Evolutionary conservation across 23 red algal species (phyloP).

Genomic region (Gracilaria gracilis): DNA sequence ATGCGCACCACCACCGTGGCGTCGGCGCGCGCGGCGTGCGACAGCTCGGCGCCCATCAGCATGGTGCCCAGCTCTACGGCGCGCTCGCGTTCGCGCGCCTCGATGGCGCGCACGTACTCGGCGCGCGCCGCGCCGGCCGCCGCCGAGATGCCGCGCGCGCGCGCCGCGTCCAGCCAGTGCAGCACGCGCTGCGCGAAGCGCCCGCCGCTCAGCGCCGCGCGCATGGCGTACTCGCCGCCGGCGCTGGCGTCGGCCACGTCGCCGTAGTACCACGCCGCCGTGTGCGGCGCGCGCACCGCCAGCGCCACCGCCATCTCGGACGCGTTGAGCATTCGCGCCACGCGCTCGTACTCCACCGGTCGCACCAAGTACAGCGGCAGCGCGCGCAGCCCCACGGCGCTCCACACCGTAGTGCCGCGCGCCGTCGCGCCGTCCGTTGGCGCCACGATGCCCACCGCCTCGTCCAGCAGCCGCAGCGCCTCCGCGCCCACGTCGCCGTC

Average conservation of each 20-base stretch:
- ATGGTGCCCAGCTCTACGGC: conserved; percentile 52
- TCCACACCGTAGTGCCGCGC: conserved; percentile 17
- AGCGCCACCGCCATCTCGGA: conserved; percentile 60
- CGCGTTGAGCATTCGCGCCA: conserved; percentile 32
- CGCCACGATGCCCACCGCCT: conserved; percentile 27
- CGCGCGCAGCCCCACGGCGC: background rate
- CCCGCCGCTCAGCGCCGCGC: conserved; percentile 40
- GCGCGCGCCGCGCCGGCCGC: conserved; percentile 13
- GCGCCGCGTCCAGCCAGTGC: conserved; percentile 39
- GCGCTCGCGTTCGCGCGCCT: conserved; percentile 42
- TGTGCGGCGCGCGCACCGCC: background rate
- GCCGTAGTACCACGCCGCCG: conserved; percentile 36
- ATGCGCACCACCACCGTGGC: conserved; percentile 56
- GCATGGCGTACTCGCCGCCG: conserved; percentile 57
- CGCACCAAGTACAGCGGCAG: conserved; percentile 64
- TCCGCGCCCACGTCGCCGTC: background rate
- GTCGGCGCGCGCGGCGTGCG: conserved; percentile 3
- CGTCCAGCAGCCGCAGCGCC: conserved; percentile 25
- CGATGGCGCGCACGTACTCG: conserved; percentile 57
- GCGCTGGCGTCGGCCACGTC: conserved; percentile 30
- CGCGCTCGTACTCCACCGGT: conserved; percentile 53
- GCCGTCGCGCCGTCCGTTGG: background rate
- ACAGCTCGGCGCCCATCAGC: conserved; percentile 8
- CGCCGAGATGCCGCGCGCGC: conserved; percentile 30
- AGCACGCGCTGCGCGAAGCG: conserved; percentile 51